Evolutionary conservation across 2,329 filamentous ascomycete genomes (phyloP).

Genomic region (Aspergillus sp.): DNA sequence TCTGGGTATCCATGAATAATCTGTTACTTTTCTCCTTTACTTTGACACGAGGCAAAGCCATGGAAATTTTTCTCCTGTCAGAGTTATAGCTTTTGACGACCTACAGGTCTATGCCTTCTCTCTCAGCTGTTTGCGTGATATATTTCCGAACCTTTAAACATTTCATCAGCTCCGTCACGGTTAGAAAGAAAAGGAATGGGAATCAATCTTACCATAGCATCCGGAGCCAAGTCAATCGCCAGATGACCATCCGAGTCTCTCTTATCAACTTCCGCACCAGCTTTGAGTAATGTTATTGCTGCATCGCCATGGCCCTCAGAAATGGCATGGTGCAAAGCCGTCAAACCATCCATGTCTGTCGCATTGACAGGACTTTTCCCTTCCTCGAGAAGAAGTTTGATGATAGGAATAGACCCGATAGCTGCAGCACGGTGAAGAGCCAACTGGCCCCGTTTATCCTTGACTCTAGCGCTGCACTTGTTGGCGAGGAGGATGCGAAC

Average conservation of each 20-base stretch:
- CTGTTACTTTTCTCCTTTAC: not conserved
- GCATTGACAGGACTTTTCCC: slow-evolving; percentile 75
- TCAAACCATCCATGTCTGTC: slow-evolving; percentile 76
- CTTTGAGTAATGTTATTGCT: slow-evolving; percentile 75
- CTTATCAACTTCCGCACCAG: slow-evolving; percentile 77
- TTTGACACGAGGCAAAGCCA: not conserved
- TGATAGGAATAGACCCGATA: slow-evolving; percentile 80
- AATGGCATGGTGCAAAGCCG: slow-evolving; percentile 75
- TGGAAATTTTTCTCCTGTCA: not conserved
- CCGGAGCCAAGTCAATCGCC: slow-evolving; percentile 78
- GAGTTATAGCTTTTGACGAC: slow-evolving; percentile 4
- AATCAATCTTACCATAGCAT: slow-evolving; percentile 62
- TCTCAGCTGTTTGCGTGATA: slow-evolving; percentile 72
- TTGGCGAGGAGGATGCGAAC: slow-evolving; percentile 71
- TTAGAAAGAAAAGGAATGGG: slow-evolving; percentile 1
- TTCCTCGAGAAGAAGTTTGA: slow-evolving; percentile 71
- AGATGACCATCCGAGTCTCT: slow-evolving; percentile 66
- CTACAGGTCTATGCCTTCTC: slow-evolving; percentile 71
- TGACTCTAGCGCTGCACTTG: slow-evolving; percentile 72
- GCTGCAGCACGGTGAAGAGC: slow-evolving; percentile 89
- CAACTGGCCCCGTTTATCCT: slow-evolving; percentile 84
- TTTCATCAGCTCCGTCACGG: not conserved
- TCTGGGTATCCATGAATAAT: slow-evolving; percentile 3
- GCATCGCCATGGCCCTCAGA: slow-evolving; percentile 66
- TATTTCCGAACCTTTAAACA: slow-evolving; percentile 62